These are phyloP conservation scores for Apiotrichum domesticum DNA, from an alignment of 1,284 basidiomycete genomes.

Conservation along the genomic window DNA sequence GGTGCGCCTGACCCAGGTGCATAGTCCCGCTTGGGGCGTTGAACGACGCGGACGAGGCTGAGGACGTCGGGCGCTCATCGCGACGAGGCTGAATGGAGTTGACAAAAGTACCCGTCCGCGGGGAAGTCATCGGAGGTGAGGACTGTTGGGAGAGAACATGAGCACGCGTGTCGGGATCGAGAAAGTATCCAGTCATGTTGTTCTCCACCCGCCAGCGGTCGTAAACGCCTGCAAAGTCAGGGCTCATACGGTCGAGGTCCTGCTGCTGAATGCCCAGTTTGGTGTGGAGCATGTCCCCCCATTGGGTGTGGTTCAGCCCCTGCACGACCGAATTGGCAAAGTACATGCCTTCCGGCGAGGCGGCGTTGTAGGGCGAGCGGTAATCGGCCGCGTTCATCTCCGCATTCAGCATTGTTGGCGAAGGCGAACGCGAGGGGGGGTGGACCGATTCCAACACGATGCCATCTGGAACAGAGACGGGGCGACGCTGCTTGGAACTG, in stretches of 20 bases:
- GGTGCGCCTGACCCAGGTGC: slow-evolving; percentile 2
- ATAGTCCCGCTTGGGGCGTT: background rate
- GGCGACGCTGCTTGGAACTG: slow-evolving; percentile 14
- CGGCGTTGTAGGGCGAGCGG: background rate
- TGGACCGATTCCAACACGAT: slow-evolving; percentile 4
- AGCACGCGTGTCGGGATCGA: slow-evolving; percentile 10
- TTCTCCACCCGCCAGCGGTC: slow-evolving; percentile 28
- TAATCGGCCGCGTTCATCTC: slow-evolving; percentile 11
- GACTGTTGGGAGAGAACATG: background rate
- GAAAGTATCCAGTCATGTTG: slow-evolving; percentile 21
- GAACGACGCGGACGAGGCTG: background rate
- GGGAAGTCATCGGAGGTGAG: background rate
- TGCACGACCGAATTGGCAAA: slow-evolving; percentile 21
- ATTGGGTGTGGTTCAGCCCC: slow-evolving; percentile 15
- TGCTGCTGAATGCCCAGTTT: slow-evolving; percentile 24
- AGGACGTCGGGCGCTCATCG: slow-evolving; percentile 1
- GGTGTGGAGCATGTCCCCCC: slow-evolving; percentile 13
- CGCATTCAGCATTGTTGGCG: slow-evolving; percentile 25
- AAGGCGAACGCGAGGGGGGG: slow-evolving; percentile 21
- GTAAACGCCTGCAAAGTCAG: slow-evolving; percentile 25
- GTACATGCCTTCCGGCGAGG: slow-evolving; percentile 19
- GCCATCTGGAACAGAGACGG: slow-evolving; percentile 21
- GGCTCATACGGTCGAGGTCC: slow-evolving; percentile 30
- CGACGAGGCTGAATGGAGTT: background rate
- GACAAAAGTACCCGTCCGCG: slow-evolving; percentile 3